Evolutionary conservation across 805 yeast species (phyloP).

Genomic region (Saturnispora serradocipensis): DNA sequence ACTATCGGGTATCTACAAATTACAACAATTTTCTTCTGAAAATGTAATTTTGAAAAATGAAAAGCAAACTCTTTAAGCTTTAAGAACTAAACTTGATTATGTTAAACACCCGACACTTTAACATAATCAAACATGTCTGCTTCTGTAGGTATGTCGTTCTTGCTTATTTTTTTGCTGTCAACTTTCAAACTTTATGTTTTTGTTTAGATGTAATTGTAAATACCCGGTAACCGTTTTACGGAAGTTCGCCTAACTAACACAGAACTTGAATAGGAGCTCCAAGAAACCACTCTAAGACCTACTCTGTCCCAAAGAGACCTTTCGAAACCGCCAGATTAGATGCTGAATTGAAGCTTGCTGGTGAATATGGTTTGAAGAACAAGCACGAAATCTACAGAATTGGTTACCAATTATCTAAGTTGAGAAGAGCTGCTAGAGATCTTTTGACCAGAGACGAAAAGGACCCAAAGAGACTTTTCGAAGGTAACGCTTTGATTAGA

Average conservation of each 20-base stretch:
- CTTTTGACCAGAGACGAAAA: slow-evolving; percentile 99
- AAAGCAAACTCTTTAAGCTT: neutral
- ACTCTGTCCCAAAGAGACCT: slow-evolving; percentile 99
- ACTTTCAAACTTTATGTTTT: neutral
- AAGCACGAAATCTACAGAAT: slow-evolving; percentile 99
- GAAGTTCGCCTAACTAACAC: slow-evolving; percentile 3
- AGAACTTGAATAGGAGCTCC: slow-evolving; percentile 69
- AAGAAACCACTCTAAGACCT: slow-evolving; percentile 98
- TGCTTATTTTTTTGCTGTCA: neutral
- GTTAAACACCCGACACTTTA: slow-evolving; percentile 87
- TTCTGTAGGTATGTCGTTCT: neutral
- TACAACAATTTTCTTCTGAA: neutral
- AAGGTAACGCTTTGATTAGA: slow-evolving; percentile 99
- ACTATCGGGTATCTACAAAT: slow-evolving; percentile 2
- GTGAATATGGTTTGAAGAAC: slow-evolving; percentile 99
- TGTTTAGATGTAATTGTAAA: neutral
- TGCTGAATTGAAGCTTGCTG: slow-evolving; percentile 98
- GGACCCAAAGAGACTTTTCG: slow-evolving; percentile 99
- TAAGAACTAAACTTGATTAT: slow-evolving; percentile 5
- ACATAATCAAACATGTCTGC: slow-evolving; percentile 31
- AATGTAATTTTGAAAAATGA: slow-evolving; percentile 1
- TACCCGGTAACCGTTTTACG: neutral
- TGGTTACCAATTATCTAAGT: slow-evolving; percentile 97
- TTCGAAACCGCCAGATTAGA: slow-evolving; percentile 99
- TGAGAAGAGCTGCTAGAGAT: slow-evolving; percentile 99